phyloP scores from a whole-genome alignment of 352 stramenopile species.

The Phytopythium boreale region DNA sequence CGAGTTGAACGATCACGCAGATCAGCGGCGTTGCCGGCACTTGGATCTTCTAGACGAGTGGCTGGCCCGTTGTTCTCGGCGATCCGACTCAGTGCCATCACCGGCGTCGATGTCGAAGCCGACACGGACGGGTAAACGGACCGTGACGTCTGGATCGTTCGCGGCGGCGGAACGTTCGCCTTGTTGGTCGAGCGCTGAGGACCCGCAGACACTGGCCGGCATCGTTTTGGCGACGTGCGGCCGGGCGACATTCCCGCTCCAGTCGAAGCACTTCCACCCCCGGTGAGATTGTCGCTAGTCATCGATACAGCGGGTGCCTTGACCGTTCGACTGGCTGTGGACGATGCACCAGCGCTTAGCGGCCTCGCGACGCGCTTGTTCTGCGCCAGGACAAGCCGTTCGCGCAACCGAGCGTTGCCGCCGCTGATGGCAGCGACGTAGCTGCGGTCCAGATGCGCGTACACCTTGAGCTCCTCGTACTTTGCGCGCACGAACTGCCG shows the following conservation, averaged over 20 bases:
- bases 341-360: neutral
- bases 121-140: slow-evolving; percentile 36
- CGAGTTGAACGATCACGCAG: neutral
- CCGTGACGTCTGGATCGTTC: slow-evolving; percentile 56
- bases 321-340: neutral
- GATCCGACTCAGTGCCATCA: neutral
- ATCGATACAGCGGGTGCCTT: neutral
- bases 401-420: slow-evolving; percentile 33
- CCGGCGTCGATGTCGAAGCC: slow-evolving; percentile 8
- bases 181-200: slow-evolving; percentile 41
- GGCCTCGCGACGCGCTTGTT: slow-evolving; percentile 29
- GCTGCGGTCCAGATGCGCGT: slow-evolving; percentile 73
- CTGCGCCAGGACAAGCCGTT: slow-evolving; percentile 41
- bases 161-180: slow-evolving; percentile 16
- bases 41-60: slow-evolving; percentile 4
- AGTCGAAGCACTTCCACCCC: neutral
- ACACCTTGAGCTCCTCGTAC: slow-evolving; percentile 53
- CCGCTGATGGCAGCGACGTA: slow-evolving; percentile 68
- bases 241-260: slow-evolving; percentile 27
- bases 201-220: slow-evolving; percentile 55
- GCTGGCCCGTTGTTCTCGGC: neutral
- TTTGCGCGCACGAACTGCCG: slow-evolving; percentile 61
- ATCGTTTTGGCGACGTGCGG: slow-evolving; percentile 61
- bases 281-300: neutral
- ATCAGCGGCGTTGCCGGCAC: neutral